A percentile compares a stretch with the other conserved stretches of the same genome.
These are phyloP conservation scores for Chenopodium quinoa DNA, from an alignment of 148 eudicot genomes.

Conservation along the genomic window DNA sequence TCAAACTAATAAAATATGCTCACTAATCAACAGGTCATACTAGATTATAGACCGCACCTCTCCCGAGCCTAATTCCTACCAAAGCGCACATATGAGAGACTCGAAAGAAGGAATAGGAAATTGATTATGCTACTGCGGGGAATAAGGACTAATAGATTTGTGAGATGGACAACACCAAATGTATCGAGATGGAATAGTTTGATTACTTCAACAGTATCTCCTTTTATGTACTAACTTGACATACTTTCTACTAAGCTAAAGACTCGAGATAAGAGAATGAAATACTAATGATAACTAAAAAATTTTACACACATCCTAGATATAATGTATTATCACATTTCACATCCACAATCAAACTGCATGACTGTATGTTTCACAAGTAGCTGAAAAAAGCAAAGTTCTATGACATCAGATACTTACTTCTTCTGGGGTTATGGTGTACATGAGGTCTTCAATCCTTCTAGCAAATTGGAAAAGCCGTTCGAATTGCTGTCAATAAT, in stretches of 20 bases:
- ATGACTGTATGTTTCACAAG: not conserved
- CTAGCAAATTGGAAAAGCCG: constrained; percentile 86
- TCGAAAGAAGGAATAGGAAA: not conserved
- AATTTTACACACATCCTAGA: not conserved
- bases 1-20: no score
- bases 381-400: not conserved
- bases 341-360: constrained; percentile 2
- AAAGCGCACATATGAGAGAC: not conserved
- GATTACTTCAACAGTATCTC: not conserved
- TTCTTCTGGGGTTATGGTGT: constrained; percentile 87
- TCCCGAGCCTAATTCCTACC: not conserved
- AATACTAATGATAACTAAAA: not conserved
- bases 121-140: not conserved
- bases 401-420: constrained; percentile 37
- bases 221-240: not conserved
- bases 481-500: constrained; percentile 79
- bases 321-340: not conserved
- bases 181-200: not conserved
- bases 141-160: not conserved
- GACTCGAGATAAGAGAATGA: not conserved
- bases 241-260: not conserved
- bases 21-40: no score
- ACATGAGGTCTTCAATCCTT: constrained; percentile 89
- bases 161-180: not conserved
- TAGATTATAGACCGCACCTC: not conserved